Base-by-base conservation (phyloP, 2,329 filamentous ascomycete species). In the Ramularia endophylla region DNA sequence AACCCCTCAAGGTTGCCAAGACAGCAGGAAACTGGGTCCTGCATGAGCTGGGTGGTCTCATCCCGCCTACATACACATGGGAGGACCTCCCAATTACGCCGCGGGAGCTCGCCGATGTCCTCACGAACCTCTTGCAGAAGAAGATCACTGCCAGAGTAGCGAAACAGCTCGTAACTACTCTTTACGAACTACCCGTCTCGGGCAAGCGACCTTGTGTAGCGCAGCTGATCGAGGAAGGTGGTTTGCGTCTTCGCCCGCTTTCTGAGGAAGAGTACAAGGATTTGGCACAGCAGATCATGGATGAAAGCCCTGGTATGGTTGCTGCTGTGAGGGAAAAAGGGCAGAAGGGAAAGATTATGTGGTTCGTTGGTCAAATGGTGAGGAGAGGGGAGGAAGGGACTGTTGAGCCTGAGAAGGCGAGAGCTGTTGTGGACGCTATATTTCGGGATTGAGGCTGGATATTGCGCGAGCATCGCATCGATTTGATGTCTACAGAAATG, bases 311-410 rank as follows among this genome's bases (percentile, higher is more conserved):
- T 1, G 67, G 74, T 27, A 74, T 80, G 65, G 78, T 80, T 2
- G 65, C 70, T 40, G 73, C 79, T 38, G 79, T 84, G 36, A 66
- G 72, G 30, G 66, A 70, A 34, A 79, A 77, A 54, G 73, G 74
- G 0, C 77, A 82, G 50, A 65, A 68, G 20, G 77, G 78, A n/a
- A 85, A 85, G 60, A 60, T 82, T 5, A 79, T 78, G 53, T 85
- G 75, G 68, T 75, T 85, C 52, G 73, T 85, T 11, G 81, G 81
- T 8, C 76, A 82, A 60, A 82, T 85, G 75, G 79, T 84, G 64
- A 68, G 75, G 32, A 64, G 66, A 46, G 77, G 77, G 19, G 69
- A 73, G 19, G 75, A 78, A 44, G 79, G 79, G 1, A 75, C 75
- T 1, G 73, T 84, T 5, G 78, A 83, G 59, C 75, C 81, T 4